Base-by-base conservation (phyloP, 2,329 filamentous ascomycete genomes). In the Leptographium galeiforme region DNA sequence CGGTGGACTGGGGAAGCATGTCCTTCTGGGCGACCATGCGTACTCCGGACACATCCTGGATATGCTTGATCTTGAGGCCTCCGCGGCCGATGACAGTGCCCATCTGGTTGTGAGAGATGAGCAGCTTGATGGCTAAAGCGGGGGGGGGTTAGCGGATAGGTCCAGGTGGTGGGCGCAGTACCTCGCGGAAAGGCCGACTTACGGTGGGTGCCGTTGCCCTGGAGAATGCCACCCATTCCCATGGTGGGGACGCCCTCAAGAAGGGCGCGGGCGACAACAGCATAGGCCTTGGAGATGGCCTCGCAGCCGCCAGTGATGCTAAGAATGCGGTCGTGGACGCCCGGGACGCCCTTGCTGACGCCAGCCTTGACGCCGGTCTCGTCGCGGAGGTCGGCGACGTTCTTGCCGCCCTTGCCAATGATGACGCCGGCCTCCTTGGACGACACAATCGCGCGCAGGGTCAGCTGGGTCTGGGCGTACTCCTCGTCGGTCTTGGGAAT, bases 81-180 rank as follows among this genome's bases (percentile, higher is more conserved):
- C 94, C 87, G 60, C 89, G 84, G 63, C 93, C 93, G 66, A 98
- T 98, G 72, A 98, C 96, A 63, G 93, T 98, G 58, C 93, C 93
- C 93, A 98, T 98, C 72, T 98, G 93, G 70, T 97, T 97, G 75
- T 98, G 91, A 38, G 93, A 98, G 70, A 98, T 97, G 67, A 98
- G 84, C 36, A 98, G 84, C 66, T 95, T 95, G 69, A 98, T 87
- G 57, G 93, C 93, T 98, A 8, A 6, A 36, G 34, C 8, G 34
- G 61, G 25, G 14, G 12, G 2, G 6, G 6, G 50, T 57, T 40
- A 55, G 52, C 19, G 16, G 16, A n/a, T 13, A 18, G 8, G 38
- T 13, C n/a, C 14, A 18, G 11, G 25, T 12, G 19, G 6, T 38
- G 10, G 11, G 32, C 2, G n/a, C 6, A 38, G 13, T 16, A 11